A percentile compares a stretch with the other conserved stretches of the same genome.
These are phyloP conservation scores for Phytophthora quininea DNA, from an alignment of 352 stramenopile genomes.

Conservation along the genomic window DNA sequence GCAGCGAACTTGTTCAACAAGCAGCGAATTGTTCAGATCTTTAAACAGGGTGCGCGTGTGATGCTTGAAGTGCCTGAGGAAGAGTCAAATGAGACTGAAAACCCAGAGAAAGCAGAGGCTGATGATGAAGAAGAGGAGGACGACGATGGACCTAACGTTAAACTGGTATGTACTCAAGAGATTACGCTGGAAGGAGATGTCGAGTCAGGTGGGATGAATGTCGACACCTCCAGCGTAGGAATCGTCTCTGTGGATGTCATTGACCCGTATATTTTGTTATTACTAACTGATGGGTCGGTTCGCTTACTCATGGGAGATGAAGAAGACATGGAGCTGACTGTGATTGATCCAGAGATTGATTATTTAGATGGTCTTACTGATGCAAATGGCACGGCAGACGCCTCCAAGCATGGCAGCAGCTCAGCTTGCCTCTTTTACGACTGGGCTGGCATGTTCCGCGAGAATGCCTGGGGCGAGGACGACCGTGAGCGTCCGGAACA, in stretches of 20 bases:
- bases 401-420: constrained; percentile 51
- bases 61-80: constrained; percentile 77
- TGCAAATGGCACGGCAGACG: constrained; percentile 35
- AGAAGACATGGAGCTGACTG: constrained; percentile 82
- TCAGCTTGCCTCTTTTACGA: constrained; percentile 85
- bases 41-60: constrained; percentile 81
- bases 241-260: constrained; percentile 87
- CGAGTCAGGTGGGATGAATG: constrained; percentile 84
- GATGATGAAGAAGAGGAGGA: constrained; percentile 38
- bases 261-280: constrained; percentile 82
- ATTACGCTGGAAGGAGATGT: constrained; percentile 83
- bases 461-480: constrained; percentile 66
- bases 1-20: constrained; percentile 83
- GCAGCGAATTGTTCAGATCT: constrained; percentile 87
- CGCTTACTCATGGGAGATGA: constrained; percentile 82
- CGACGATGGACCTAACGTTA: constrained; percentile 63
- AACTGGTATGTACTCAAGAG: constrained; percentile 83
- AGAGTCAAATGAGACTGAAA: constrained; percentile 27
- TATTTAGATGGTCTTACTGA: constrained; percentile 47
- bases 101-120: constrained; percentile 14
- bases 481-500: constrained; percentile 35
- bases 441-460: constrained; percentile 81
- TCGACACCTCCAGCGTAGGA: constrained; percentile 69
- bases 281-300: constrained; percentile 83
- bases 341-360: constrained; percentile 75